phyloP scores from a whole-genome alignment of 2,329 filamentous ascomycete genomes.

The Trichoderma asperellum region DNA sequence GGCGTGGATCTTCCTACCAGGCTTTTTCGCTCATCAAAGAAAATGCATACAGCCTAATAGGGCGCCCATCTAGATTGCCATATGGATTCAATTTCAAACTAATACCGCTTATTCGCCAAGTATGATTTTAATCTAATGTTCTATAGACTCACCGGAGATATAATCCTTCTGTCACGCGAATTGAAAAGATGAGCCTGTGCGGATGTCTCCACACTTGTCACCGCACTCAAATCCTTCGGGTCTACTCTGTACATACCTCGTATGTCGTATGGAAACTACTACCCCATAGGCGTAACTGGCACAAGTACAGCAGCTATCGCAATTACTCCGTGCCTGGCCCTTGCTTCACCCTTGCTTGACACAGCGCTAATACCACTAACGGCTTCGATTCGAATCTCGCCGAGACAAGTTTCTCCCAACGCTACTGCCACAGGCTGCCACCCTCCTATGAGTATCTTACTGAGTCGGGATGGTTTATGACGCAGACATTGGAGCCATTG shows the following conservation, averaged over 20 bases:
- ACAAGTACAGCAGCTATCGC: background rate
- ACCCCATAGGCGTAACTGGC: constrained; percentile 1
- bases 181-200: background rate
- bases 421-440: background rate
- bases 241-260: constrained; percentile 1
- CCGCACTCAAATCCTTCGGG: constrained; percentile 23
- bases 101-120: constrained; percentile 12
- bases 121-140: background rate
- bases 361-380: constrained; percentile 7
- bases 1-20: background rate
- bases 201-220: constrained; percentile 15
- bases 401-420: constrained; percentile 14
- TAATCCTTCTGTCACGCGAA: constrained; percentile 18
- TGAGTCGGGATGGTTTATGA: constrained; percentile 12
- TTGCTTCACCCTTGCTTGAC: constrained; percentile 1
- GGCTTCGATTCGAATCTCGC: constrained; percentile 16
- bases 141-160: background rate
- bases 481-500: constrained; percentile 6
- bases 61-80: background rate
- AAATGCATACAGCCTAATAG: background rate
- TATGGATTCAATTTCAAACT: background rate
- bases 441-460: background rate
- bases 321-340: background rate
- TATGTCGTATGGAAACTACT: constrained; percentile 3
- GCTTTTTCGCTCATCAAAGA: background rate